These are phyloP conservation scores for Peronospora tabacina DNA, from an alignment of 352 stramenopile genomes.

Conservation along the genomic window DNA sequence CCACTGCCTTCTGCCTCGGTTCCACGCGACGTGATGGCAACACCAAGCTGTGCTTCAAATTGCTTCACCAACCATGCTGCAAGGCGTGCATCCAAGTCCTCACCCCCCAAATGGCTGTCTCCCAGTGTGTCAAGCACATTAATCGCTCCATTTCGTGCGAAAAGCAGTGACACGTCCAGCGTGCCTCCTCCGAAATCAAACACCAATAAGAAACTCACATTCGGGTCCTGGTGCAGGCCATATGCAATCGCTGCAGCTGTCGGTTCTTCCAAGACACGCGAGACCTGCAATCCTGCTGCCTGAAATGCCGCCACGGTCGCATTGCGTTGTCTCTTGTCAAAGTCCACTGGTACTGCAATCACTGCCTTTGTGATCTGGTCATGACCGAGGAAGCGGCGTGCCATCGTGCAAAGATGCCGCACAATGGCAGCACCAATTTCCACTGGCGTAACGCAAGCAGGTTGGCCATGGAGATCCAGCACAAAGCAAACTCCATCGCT, in stretches of 20 bases:
- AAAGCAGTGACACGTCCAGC: slow-evolving; percentile 90
- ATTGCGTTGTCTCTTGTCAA: slow-evolving; percentile 35
- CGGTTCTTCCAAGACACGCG: slow-evolving; percentile 76
- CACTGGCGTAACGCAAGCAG: slow-evolving; percentile 40
- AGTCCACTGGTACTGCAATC: slow-evolving; percentile 54
- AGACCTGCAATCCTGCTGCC: slow-evolving; percentile 37
- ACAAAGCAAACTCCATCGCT: slow-evolving; percentile 43
- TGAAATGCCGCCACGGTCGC: slow-evolving; percentile 42
- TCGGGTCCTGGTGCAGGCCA: slow-evolving; percentile 87
- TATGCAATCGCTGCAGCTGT: slow-evolving; percentile 94
- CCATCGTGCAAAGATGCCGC: slow-evolving; percentile 37
- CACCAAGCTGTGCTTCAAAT: slow-evolving; percentile 48
- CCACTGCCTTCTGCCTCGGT: slow-evolving; percentile 18
- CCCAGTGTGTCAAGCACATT: slow-evolving; percentile 93
- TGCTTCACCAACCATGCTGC: slow-evolving; percentile 82
- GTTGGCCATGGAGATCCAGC: slow-evolving; percentile 31
- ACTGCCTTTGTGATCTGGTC: slow-evolving; percentile 61
- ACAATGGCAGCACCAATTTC: slow-evolving; percentile 40
- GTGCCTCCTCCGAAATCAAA: slow-evolving; percentile 94
- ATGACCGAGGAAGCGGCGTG: slow-evolving; percentile 48
- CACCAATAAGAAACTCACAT: slow-evolving; percentile 92
- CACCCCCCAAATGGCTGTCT: slow-evolving; percentile 74
- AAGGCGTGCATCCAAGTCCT: slow-evolving; percentile 90
- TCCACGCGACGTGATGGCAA: slow-evolving; percentile 24
- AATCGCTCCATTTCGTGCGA: slow-evolving; percentile 91